These are phyloP conservation scores for Aspergillus sp. DNA, from an alignment of 2,329 filamentous ascomycete species.

Conservation along the genomic window DNA sequence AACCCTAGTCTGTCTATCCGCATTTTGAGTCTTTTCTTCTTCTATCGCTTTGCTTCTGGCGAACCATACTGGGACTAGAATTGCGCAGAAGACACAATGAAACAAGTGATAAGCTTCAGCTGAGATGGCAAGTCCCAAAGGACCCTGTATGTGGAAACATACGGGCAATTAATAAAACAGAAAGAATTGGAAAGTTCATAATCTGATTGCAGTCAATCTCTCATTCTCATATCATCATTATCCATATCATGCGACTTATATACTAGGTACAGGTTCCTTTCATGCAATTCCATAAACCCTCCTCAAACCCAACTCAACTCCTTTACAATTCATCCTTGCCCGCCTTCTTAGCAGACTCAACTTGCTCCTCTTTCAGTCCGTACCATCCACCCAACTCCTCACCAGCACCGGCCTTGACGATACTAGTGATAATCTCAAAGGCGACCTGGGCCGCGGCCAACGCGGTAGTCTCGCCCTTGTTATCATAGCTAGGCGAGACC, in stretches of 20 bases:
- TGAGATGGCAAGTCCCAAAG: too few species aligned
- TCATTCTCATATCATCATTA: too few species aligned
- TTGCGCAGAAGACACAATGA: slow-evolving; percentile 3
- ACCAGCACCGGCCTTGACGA: slow-evolving; percentile 41
- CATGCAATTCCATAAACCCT: neutral
- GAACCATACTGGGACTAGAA: slow-evolving; percentile 1
- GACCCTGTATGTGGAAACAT: too few species aligned
- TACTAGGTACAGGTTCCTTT: neutral
- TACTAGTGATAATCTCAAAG: slow-evolving; percentile 73
- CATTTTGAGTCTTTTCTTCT: slow-evolving; percentile 10
- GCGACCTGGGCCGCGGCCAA: slow-evolving; percentile 78
- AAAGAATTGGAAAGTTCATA: too few species aligned
- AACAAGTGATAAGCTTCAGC: neutral
- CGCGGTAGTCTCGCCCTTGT: slow-evolving; percentile 72
- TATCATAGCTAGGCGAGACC: slow-evolving; percentile 81
- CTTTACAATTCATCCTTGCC: slow-evolving; percentile 23
- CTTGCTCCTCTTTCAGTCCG: slow-evolving; percentile 25
- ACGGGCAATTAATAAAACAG: too few species aligned
- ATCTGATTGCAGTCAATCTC: too few species aligned
- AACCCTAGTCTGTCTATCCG: slow-evolving; percentile 26
- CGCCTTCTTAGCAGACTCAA: slow-evolving; percentile 8
- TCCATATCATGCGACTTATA: slow-evolving; percentile 9
- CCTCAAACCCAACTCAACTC: neutral
- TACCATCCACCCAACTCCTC: slow-evolving; percentile 39
- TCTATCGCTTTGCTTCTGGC: slow-evolving; percentile 3